Evolutionary conservation across 371 early-diverging fungal species (phyloP).

Genomic region (Rhizopus delemar): DNA sequence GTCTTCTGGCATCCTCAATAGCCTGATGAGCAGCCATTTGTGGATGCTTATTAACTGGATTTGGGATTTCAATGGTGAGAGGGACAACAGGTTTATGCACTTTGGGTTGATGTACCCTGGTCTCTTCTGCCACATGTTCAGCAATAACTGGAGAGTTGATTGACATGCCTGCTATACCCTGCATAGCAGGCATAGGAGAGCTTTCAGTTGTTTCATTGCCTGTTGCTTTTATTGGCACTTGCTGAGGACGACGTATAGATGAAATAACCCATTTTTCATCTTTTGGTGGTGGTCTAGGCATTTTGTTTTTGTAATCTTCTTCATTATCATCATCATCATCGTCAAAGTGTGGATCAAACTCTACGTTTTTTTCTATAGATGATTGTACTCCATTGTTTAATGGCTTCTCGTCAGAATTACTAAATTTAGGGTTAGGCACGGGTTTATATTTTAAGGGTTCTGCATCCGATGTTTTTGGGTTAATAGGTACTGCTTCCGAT

Average conservation of each 20-base stretch:
- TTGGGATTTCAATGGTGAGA: conserved; percentile 47
- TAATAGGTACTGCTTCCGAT: neutral
- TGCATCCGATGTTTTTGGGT: neutral
- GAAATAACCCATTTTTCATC: conserved; percentile 57
- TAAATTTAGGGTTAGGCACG: conserved; percentile 17
- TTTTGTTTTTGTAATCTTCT: conserved; percentile 11
- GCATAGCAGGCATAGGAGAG: conserved; percentile 1
- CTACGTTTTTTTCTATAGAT: neutral
- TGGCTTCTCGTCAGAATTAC: neutral
- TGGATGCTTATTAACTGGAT: conserved; percentile 23
- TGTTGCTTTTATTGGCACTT: conserved; percentile 38
- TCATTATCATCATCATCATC: conserved; percentile 25
- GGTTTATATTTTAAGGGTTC: conserved; percentile 16
- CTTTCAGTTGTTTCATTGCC: neutral
- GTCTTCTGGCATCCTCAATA: conserved; percentile 33
- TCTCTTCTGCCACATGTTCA: conserved; percentile 2
- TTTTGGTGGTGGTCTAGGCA: conserved; percentile 37
- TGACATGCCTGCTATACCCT: neutral
- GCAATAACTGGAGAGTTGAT: neutral
- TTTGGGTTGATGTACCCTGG: conserved; percentile 17
- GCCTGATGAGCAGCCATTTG: conserved; percentile 33
- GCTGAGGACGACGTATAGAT: conserved; percentile 50
- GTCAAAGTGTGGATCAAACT: neutral
- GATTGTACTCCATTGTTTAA: neutral
- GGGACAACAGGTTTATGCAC: conserved; percentile 33